phyloP scores from a whole-genome alignment of 345 rosid genomes.

The Excoecaria cochinchinensis region DNA sequence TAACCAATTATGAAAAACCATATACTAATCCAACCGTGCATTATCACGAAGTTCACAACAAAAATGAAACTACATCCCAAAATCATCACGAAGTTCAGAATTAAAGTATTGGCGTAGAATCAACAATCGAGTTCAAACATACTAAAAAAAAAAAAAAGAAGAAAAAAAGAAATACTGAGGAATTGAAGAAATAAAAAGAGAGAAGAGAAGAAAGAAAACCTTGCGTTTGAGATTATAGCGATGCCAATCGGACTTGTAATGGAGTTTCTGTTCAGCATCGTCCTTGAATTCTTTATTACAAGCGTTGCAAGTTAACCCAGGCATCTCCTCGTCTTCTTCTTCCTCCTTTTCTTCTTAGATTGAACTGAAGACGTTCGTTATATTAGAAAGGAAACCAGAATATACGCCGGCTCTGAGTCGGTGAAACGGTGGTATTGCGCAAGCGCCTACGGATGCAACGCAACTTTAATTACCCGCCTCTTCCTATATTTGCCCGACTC shows the following conservation, averaged over 20 bases:
- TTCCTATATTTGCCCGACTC: neutral
- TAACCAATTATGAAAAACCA: no score
- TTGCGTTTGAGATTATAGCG: conserved; percentile 98
- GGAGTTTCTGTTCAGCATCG: conserved; percentile 75
- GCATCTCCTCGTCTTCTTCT: conserved; percentile 35
- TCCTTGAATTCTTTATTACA: conserved; percentile 81
- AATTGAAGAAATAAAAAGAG: neutral
- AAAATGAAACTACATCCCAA: neutral
- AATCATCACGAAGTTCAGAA: neutral
- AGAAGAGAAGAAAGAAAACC: conserved; percentile 31
- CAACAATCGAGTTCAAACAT: no score
- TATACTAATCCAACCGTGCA: neutral
- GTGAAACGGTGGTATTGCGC: conserved; percentile 4
- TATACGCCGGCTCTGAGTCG: conserved; percentile 15
- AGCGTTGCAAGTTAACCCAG: conserved; percentile 84
- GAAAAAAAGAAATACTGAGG: no score
- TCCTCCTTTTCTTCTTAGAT: neutral
- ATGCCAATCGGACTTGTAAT: conserved; percentile 98
- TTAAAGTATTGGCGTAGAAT: no score
- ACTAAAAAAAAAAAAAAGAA: neutral
- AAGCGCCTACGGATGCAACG: neutral
- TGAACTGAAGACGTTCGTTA: neutral
- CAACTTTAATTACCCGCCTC: neutral
- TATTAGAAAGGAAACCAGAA: neutral
- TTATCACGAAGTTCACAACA: no score